Evolutionary conservation across 2,329 filamentous ascomycete genomes (phyloP).

Genomic region (Neophaeococcomyces aloes): DNA sequence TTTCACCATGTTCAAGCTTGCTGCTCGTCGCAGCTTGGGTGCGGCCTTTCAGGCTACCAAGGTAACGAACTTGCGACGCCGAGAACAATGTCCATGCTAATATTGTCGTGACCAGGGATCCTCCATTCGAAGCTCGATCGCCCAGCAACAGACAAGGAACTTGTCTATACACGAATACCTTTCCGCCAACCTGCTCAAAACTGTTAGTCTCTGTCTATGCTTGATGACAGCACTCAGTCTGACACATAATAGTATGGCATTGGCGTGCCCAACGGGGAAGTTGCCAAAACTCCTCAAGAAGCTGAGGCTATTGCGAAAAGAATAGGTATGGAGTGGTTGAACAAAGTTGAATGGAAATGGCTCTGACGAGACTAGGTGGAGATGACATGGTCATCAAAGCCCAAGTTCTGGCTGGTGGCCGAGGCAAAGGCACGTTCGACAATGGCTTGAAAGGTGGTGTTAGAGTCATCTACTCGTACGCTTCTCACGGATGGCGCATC

Average conservation of each 20-base stretch:
- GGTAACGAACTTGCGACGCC: constrained; percentile 7
- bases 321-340: constrained; percentile 68
- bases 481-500: constrained; percentile 9
- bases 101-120: constrained; percentile 38
- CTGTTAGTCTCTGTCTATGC: constrained; percentile 33
- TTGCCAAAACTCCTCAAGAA: constrained; percentile 73
- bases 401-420: constrained; percentile 92
- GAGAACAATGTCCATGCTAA: constrained; percentile 1
- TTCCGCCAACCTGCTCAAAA: constrained; percentile 78
- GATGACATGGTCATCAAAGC: constrained; percentile 99
- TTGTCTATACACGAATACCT: constrained; percentile 98
- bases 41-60: constrained; percentile 17
- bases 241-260: constrained; percentile 65
- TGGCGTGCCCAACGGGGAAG: constrained; percentile 79
- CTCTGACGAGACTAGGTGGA: constrained; percentile 39
- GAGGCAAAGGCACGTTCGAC: constrained; percentile 95
- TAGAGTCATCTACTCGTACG: constrained; percentile 89
- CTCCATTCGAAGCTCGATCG: constrained; percentile 43
- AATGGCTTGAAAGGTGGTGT: constrained; percentile 99
- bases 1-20: constrained; percentile 21
- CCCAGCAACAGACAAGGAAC: constrained; percentile 70
- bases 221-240: constrained; percentile 9
- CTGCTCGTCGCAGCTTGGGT: constrained; percentile 19
- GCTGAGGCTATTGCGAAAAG: constrained; percentile 83
- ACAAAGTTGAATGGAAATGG: no score